These are phyloP conservation scores for Clavispora vitiphila DNA, from an alignment of 805 yeast species.

Conservation along the genomic window DNA sequence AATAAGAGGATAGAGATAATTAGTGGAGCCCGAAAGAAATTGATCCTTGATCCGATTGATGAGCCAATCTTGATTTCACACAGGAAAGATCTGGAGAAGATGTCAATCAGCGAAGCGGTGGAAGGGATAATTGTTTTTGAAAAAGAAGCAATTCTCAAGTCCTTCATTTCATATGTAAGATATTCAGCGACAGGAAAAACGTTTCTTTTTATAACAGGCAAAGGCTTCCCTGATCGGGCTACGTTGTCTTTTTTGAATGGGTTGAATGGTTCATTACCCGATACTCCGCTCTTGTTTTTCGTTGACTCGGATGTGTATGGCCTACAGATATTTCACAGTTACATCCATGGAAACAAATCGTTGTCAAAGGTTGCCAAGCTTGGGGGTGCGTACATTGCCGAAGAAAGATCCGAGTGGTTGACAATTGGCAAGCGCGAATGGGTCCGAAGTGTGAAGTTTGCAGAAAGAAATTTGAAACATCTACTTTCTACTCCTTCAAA, in stretches of 20 bases:
- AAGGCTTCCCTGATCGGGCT: constrained; percentile 15
- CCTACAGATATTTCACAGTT: constrained; percentile 7
- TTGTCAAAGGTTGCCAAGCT: constrained; percentile 1
- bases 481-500: not conserved
- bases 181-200: not conserved
- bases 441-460: constrained; percentile 5
- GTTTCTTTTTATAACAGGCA: constrained; percentile 9
- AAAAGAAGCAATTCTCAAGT: constrained; percentile 38
- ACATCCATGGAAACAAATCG: not conserved
- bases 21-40: not conserved
- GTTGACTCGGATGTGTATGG: constrained; percentile 18
- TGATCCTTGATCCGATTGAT: constrained; percentile 1
- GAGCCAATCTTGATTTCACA: constrained; percentile 6
- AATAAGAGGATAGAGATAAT: constrained; percentile 5
- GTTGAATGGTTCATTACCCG: constrained; percentile 1
- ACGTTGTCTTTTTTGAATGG: constrained; percentile 8
- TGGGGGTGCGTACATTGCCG: constrained; percentile 13
- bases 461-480: not conserved
- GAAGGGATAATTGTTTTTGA: constrained; percentile 26
- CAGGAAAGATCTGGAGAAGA: not conserved
- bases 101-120: not conserved
- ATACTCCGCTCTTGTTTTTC: constrained; percentile 8
- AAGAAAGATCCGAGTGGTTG: constrained; percentile 10
- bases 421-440: constrained; percentile 11
- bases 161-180: not conserved